Conservation (phyloP, 257 asterid genomes). For the Penstemon davidsonii region DNA sequence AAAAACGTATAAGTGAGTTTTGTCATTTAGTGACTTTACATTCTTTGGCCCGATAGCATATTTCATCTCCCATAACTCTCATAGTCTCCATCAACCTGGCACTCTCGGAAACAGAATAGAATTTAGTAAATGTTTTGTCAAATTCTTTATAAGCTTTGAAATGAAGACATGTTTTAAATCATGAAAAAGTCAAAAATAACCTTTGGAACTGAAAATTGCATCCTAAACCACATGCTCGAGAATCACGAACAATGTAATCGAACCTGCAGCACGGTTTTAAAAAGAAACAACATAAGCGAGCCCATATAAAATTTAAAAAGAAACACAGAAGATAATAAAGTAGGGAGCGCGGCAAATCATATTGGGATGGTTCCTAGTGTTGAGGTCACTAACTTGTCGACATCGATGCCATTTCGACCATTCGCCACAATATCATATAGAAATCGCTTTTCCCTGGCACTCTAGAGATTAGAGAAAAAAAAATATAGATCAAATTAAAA, state of each 20-base stretch:
- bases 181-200: constrained; percentile 36
- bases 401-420: constrained; percentile 95
- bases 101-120: constrained; percentile 10
- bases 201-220: constrained; percentile 86
- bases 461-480: constrained; percentile 48
- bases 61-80: constrained; percentile 92
- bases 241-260: constrained; percentile 85
- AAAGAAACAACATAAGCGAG: constrained; percentile 9
- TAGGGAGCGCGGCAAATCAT: constrained; percentile 18
- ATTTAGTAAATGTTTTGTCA: neutral
- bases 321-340: neutral
- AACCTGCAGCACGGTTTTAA: constrained; percentile 52
- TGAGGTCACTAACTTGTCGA: constrained; percentile 83
- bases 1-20: constrained; percentile 3
- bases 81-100: constrained; percentile 85
- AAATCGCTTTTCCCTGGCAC: constrained; percentile 71
- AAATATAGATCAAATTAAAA: constrained; percentile 30
- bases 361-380: constrained; percentile 18
- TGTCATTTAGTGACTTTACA: constrained; percentile 43
- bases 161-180: constrained; percentile 7
- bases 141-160: constrained; percentile 13
- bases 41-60: constrained; percentile 89
- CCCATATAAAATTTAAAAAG: neutral
- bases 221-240: constrained; percentile 94
- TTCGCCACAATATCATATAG: constrained; percentile 95